Conservation (phyloP, 768 basidiomycete genomes). For the Crucibulum laeve region DNA sequence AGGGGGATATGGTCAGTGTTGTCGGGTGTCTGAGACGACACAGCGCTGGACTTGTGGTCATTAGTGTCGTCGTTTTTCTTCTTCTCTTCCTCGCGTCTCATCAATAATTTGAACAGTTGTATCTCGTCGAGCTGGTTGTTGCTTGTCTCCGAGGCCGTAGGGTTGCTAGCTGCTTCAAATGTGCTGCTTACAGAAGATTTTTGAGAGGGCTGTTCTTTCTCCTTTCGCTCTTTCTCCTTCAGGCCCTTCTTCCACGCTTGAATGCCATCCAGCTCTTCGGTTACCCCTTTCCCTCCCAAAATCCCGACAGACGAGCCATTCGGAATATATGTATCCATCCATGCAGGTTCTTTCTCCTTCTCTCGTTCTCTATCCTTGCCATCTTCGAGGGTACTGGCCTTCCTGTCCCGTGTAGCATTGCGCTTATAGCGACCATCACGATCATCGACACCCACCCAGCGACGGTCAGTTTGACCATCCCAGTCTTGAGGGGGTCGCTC, state of each 20-base stretch:
- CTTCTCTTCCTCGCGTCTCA: conserved; percentile 70
- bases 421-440: conserved; percentile 64
- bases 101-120: conserved; percentile 76
- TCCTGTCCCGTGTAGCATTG: conserved; percentile 53
- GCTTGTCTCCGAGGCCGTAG: conserved; percentile 14
- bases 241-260: conserved; percentile 86
- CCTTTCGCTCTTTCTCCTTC: conserved; percentile 69
- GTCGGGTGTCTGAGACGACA: neutral
- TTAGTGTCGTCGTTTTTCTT: conserved; percentile 25
- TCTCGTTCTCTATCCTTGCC: conserved; percentile 50
- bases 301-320: conserved; percentile 52
- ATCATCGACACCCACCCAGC: conserved; percentile 64
- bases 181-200: neutral
- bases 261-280: conserved; percentile 76
- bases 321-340: conserved; percentile 89
- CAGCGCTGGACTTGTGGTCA: conserved; percentile 3
- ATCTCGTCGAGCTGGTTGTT: conserved; percentile 70
- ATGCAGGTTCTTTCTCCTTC: conserved; percentile 84
- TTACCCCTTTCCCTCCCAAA: conserved; percentile 52
- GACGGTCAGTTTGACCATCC: conserved; percentile 45
- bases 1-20: neutral
- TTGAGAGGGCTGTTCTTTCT: conserved; percentile 26
- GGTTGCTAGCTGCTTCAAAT: conserved; percentile 6
- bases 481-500: conserved; percentile 41
- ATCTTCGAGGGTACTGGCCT: conserved; percentile 35